A percentile compares a stretch with the other conserved stretches of the same genome.
Evolutionary conservation across 2,329 filamentous ascomycete genomes (phyloP).

Genomic region (Pyrenophora graminea): DNA sequence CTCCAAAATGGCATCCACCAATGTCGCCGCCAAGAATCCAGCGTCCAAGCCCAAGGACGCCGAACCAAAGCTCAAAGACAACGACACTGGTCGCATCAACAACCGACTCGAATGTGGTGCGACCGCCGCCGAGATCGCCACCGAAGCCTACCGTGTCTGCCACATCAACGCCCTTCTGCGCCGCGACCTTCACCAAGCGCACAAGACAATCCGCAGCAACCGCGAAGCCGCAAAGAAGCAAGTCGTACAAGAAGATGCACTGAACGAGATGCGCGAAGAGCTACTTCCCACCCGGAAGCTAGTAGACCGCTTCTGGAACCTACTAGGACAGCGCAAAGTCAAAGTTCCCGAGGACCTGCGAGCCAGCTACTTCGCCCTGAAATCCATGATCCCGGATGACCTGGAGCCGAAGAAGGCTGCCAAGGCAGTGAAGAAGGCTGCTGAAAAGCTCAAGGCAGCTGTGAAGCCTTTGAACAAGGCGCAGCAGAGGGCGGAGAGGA

Average conservation of each 20-base stretch:
- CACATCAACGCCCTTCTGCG: no score
- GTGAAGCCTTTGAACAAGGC: not conserved
- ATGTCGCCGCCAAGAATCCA: no score
- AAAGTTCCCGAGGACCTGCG: slow-evolving; percentile 6
- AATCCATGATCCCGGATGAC: not conserved
- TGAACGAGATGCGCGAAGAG: slow-evolving; percentile 5
- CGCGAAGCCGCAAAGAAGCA: no score
- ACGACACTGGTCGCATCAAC: no score
- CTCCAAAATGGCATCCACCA: no score
- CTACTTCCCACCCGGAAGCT: not conserved
- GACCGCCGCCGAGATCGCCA: no score
- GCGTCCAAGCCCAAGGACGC: no score
- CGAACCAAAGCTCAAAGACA: no score
- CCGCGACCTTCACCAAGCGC: no score
- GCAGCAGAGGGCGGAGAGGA: not conserved
- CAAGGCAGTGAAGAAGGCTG: not conserved
- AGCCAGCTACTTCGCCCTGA: slow-evolving; percentile 1
- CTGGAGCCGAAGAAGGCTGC: slow-evolving; percentile 1
- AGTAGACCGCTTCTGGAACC: not conserved
- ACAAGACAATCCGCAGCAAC: not conserved
- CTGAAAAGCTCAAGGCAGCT: not conserved
- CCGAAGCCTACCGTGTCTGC: no score
- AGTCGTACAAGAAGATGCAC: not conserved
- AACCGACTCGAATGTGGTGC: no score
- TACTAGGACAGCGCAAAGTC: slow-evolving; percentile 3